Conservation (phyloP, 2,329 filamentous ascomycete genomes). For the Microdochium trichocladiopsis region DNA sequence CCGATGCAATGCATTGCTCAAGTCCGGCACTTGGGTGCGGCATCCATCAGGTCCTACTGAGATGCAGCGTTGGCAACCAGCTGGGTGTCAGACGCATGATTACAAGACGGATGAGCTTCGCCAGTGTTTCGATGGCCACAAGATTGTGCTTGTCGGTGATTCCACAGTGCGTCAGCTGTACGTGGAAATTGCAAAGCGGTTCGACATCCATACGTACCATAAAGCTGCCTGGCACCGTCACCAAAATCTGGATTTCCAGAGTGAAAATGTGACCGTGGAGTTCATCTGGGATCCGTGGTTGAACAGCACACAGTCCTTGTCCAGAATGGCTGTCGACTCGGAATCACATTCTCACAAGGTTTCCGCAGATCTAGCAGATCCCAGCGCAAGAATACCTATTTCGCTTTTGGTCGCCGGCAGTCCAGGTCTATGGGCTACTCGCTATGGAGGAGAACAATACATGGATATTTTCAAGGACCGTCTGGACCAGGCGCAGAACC, state of each 20-base stretch:
- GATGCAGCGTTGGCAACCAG: slow-evolving; percentile 50
- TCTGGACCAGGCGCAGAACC: slow-evolving; percentile 35
- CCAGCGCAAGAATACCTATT: not conserved
- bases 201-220: slow-evolving; percentile 30
- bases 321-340: slow-evolving; percentile 1
- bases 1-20: slow-evolving; percentile 16
- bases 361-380: slow-evolving; percentile 5
- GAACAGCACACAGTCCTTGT: slow-evolving; percentile 36
- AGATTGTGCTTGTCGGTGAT: slow-evolving; percentile 55
- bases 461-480: slow-evolving; percentile 35
- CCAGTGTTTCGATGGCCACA: slow-evolving; percentile 41
- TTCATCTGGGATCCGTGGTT: slow-evolving; percentile 60
- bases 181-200: slow-evolving; percentile 41
- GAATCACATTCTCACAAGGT: not conserved
- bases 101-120: slow-evolving; percentile 45
- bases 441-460: slow-evolving; percentile 37
- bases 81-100: slow-evolving; percentile 50
- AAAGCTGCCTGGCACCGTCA: slow-evolving; percentile 34
- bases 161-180: slow-evolving; percentile 51
- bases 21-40: slow-evolving; percentile 16
- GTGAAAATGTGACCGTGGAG: not conserved
- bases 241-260: slow-evolving; percentile 36
- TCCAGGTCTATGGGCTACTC: slow-evolving; percentile 47
- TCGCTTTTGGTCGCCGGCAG: slow-evolving; percentile 44
- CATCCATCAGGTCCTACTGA: not conserved